Conservation (phyloP, 2,329 filamentous ascomycete species). For the Pyrenophora graminea region DNA sequence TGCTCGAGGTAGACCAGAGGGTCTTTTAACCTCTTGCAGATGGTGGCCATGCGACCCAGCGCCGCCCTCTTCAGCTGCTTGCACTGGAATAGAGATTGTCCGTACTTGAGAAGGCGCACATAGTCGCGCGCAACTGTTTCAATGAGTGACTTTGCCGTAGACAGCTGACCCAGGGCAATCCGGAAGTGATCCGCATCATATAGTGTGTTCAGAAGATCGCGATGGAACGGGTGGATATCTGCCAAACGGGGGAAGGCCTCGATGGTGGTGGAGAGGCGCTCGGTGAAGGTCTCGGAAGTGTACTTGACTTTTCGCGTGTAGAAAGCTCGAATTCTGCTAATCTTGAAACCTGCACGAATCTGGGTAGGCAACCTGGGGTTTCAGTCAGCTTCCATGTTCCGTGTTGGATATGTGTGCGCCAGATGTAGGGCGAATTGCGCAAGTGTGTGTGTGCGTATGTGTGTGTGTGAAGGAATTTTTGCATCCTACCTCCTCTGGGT, state of each 20-base stretch:
- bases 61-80: slow-evolving; percentile 98
- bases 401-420: background rate
- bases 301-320: slow-evolving; percentile 95
- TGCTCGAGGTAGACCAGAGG: slow-evolving; percentile 95
- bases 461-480: background rate
- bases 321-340: slow-evolving; percentile 91
- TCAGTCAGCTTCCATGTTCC: slow-evolving; percentile 1
- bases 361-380: slow-evolving; percentile 77
- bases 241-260: slow-evolving; percentile 86
- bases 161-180: slow-evolving; percentile 93
- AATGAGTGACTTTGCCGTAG: slow-evolving; percentile 93
- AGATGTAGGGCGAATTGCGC: slow-evolving; percentile 2
- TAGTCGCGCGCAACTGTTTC: slow-evolving; percentile 97
- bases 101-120: slow-evolving; percentile 93
- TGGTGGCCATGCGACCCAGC: slow-evolving; percentile 96
- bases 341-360: slow-evolving; percentile 95
- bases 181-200: slow-evolving; percentile 71
- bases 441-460: background rate
- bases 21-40: slow-evolving; percentile 92
- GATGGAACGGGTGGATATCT: slow-evolving; percentile 94
- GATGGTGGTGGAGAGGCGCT: slow-evolving; percentile 89
- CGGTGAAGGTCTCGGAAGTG: slow-evolving; percentile 93
- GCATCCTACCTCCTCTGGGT: slow-evolving; percentile 29
- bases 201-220: slow-evolving; percentile 89
- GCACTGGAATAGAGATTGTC: slow-evolving; percentile 89